phyloP scores from a whole-genome alignment of 495 filamentous ascomycete species.

The Penicillium goetzii region DNA sequence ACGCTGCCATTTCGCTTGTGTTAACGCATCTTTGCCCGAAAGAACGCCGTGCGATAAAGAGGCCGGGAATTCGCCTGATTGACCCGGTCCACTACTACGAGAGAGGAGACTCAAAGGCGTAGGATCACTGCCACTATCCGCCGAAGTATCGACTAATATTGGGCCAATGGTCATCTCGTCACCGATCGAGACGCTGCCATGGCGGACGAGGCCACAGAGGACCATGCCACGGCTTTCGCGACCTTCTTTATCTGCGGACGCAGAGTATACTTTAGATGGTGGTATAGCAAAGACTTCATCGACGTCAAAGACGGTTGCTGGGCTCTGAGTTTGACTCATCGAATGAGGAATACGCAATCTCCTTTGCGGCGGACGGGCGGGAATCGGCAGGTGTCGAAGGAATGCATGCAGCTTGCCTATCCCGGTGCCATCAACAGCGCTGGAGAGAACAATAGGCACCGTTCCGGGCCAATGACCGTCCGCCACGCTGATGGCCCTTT shows the following conservation, averaged over 20 bases:
- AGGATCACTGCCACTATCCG: slow-evolving; percentile 28
- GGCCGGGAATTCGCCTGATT: slow-evolving; percentile 40
- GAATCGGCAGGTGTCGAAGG: slow-evolving; percentile 75
- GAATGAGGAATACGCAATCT: slow-evolving; percentile 24
- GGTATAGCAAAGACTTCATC: slow-evolving; percentile 79
- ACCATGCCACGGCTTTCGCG: slow-evolving; percentile 62
- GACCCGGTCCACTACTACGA: slow-evolving; percentile 39
- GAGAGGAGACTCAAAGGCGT: slow-evolving; percentile 30
- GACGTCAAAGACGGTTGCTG: slow-evolving; percentile 73
- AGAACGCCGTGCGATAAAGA: slow-evolving; percentile 36
- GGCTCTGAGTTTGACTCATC: slow-evolving; percentile 37
- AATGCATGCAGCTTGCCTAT: slow-evolving; percentile 82
- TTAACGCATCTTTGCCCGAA: slow-evolving; percentile 33
- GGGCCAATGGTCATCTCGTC: slow-evolving; percentile 82
- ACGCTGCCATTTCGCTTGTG: slow-evolving; percentile 65
- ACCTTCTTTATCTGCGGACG: slow-evolving; percentile 38
- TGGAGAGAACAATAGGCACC: slow-evolving; percentile 88
- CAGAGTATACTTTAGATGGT: slow-evolving; percentile 51
- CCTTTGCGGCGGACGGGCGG: slow-evolving; percentile 52
- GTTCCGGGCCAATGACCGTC: slow-evolving; percentile 51
- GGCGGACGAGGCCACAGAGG: slow-evolving; percentile 79
- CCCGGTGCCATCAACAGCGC: slow-evolving; percentile 82
- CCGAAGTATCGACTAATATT: slow-evolving; percentile 52
- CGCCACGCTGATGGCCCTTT: slow-evolving; percentile 48
- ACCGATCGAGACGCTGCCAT: slow-evolving; percentile 76